Conservation (phyloP, 2,329 filamentous ascomycete genomes). For the Dothiorella sarmentorum region DNA sequence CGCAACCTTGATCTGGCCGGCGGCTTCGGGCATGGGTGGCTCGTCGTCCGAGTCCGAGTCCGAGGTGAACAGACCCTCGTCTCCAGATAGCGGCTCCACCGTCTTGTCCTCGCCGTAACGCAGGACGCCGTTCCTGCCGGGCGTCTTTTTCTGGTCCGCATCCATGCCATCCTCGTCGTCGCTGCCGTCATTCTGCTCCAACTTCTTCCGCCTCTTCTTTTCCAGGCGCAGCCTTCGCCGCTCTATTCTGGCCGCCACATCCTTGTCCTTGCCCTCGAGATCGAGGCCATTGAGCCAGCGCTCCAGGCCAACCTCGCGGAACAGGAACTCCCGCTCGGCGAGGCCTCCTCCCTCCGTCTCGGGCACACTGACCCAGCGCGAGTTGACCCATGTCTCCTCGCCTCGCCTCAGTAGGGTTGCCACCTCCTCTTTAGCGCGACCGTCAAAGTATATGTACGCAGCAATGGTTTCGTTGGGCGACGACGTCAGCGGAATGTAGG, state of each 20-base stretch:
- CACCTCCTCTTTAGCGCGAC: conserved; percentile 91
- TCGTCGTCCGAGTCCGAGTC: conserved; percentile 75
- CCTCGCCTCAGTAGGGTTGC: conserved; percentile 87
- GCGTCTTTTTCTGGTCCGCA: conserved; percentile 38
- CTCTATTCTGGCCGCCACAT: conserved; percentile 77
- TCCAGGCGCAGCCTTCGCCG: conserved; percentile 66
- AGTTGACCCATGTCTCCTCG: conserved; percentile 99
- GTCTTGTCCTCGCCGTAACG: conserved; percentile 76
- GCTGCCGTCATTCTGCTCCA: conserved; percentile 52
- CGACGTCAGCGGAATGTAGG: conserved; percentile 88
- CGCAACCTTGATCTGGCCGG: conserved; percentile 96
- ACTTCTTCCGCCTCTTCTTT: conserved; percentile 76
- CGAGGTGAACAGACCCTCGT: conserved; percentile 61
- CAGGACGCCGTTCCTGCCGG: conserved; percentile 57
- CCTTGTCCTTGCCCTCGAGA: conserved; percentile 72
- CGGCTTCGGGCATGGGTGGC: conserved; percentile 81
- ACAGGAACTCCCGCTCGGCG: conserved; percentile 93
- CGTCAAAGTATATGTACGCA: conserved; percentile 98
- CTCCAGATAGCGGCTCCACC: conserved; percentile 69
- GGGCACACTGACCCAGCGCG: conserved; percentile 92
- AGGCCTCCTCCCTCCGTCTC: conserved; percentile 88
- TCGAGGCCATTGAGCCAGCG: conserved; percentile 95
- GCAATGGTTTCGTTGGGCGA: conserved; percentile 96
- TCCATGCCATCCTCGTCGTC: conserved; percentile 35
- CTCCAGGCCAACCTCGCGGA: conserved; percentile 93